Evolutionary conservation across 306 rosid genomes (phyloP), one percentile per base, ranked within the genome.

Genomic region (Cicer cuneatum): DNA sequence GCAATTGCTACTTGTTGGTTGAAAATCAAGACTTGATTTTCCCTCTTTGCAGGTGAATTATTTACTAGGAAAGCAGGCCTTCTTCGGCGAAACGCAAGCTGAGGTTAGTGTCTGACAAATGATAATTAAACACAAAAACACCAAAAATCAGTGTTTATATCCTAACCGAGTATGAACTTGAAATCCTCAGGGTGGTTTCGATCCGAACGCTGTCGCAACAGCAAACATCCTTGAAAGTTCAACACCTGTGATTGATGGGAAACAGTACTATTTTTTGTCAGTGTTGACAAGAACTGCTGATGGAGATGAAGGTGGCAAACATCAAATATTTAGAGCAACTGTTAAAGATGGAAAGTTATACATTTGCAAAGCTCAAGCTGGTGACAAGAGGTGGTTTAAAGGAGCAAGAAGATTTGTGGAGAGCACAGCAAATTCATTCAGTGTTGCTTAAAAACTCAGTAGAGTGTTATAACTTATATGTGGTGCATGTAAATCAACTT

Each of bases 351-450:
- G 97, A 5, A 94, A 92, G 73, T 93, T 94, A 19, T 94, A 86
- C 86, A 85, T 94, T 39, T 89, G 90, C 86, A 94, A 94, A 87
- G 97, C 97, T 38, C 99, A 94, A 83, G 99, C 99, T 7, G 99
- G 99, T 51, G 99, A 94, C 86, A 94, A 94, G 90, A 86, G 99
- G 84, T 94, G 99, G 99, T 94, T 94, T 65, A 92, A 94, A 79
- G 99, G 99, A 71, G 96, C 95, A 67, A 92, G 90, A 87, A 94
- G 58, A 84, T 94, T 68, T 63, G 96, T 94, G 7, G 99, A 94
- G 87, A 86, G 56, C 62, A 37, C 95, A 65, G 84, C 92, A 16
- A 39, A 66, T 82, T 94, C 99, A 52, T 94, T 94, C 92, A 92
- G 96, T 78, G 93, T 94, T 84, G 97, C 97, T 78, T 94, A 83